A percentile compares a stretch with the other conserved stretches of the same genome.
Conservation (phyloP, 768 basidiomycete genomes). For the Leccinum variicolor region DNA sequence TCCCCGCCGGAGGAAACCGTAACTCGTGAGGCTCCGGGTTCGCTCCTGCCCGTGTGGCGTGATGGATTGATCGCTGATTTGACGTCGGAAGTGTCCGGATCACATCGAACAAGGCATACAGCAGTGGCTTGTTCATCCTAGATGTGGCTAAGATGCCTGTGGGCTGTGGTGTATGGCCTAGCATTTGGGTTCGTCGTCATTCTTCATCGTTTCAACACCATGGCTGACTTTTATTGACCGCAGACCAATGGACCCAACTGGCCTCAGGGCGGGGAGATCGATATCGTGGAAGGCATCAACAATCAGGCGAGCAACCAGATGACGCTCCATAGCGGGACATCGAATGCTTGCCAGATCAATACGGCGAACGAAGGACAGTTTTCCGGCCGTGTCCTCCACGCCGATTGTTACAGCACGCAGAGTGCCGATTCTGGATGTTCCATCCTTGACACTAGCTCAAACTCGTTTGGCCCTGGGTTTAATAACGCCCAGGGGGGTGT, state of each 20-base stretch:
- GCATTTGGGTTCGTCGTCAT: slow-evolving; percentile 44
- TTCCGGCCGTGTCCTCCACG: slow-evolving; percentile 19
- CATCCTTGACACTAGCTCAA: slow-evolving; percentile 36
- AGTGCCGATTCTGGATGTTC: slow-evolving; percentile 48
- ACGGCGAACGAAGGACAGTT: slow-evolving; percentile 21
- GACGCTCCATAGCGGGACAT: slow-evolving; percentile 57
- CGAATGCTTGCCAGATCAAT: slow-evolving; percentile 30
- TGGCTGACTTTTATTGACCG: neutral
- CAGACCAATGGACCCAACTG: slow-evolving; percentile 50
- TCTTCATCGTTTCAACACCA: neutral
- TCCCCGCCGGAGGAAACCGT: slow-evolving; percentile 51
- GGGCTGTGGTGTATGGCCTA: slow-evolving; percentile 62
- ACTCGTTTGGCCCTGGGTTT: slow-evolving; percentile 39
- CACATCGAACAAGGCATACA: slow-evolving; percentile 54
- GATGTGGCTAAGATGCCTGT: slow-evolving; percentile 67
- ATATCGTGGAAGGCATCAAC: slow-evolving; percentile 73
- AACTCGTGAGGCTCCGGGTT: slow-evolving; percentile 38
- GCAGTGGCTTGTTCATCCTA: slow-evolving; percentile 65
- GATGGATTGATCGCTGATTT: neutral
- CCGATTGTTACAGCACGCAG: slow-evolving; percentile 38
- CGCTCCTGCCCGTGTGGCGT: neutral
- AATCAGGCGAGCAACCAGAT: slow-evolving; percentile 54
- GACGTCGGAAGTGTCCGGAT: slow-evolving; percentile 55
- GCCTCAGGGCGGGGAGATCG: slow-evolving; percentile 61
- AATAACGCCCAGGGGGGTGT: slow-evolving; percentile 45